Base-by-base conservation (phyloP, 345 rosid genomes). In the Rhizophora mangle region DNA sequence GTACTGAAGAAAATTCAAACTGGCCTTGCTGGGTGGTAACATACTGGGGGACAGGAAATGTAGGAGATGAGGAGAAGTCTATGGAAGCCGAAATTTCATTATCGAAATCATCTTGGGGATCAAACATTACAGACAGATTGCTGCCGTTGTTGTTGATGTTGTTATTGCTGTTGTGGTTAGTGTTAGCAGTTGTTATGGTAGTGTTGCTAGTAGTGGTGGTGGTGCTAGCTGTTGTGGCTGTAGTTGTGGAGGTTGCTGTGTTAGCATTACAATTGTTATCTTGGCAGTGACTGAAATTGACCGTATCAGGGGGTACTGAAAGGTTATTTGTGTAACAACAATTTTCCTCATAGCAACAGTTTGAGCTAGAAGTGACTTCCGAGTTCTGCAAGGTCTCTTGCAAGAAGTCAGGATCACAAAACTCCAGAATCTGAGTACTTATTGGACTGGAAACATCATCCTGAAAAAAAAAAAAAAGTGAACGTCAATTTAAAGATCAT, bases 21-120 rank as follows among this genome's bases (percentile, higher is more conserved):
- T 82, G 88, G 57, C 81, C 82, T 57, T 85, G 86, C 30, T 83
- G 88, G 71, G 63, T 54, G 22, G 78, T 47, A 49, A 85, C 63
- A 68, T 81, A 78, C 58, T 72, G 79, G 58, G 89, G 82, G 34
- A 85, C 76, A 24, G 87, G 70, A 72, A 88, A 85, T 0, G 78
- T 57, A 62, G 89, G 82, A 47, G 94, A 82, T 8, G 95, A 76
- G 49, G 96, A 90, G 64, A 92, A 96, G 67, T 90, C 90, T 15
- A 85, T 92, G 27, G 96, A 90, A 68, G 91, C 91, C 1, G 94
- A 86, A 66, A 95, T 87, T 27, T 86, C 90, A 60, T 89, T 87
- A 9, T 87, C 88, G 4, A 87, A 85, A 36, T 92, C 94, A 43
- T 89, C 94, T 3, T 74, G 81, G 2, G 90, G 80, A 58, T 86